Evolutionary conservation across 192 early-diverging fungal species (phyloP), one percentile per base, ranked within the genome.

Genomic region (Chytriomyces sp.): DNA sequence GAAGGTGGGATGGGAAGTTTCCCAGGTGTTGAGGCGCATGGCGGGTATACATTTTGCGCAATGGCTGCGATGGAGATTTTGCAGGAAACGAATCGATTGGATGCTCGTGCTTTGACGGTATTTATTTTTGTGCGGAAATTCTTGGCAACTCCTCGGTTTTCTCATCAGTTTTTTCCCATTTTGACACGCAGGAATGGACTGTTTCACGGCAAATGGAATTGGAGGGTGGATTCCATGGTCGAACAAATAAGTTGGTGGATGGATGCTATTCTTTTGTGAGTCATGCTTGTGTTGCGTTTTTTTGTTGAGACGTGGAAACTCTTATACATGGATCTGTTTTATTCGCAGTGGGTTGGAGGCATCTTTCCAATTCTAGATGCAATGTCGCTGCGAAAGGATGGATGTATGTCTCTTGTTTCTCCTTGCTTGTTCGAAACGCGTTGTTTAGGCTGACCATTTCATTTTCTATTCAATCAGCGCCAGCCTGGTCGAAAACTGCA

Each of bases 161-260:
- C 35, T 64, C 61, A 35, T 75, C 3, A 59, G 62, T 13, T n/a
- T n/a, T 64, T 18, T 57, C 57, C 43, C 47, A 24, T 67, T 67
- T 59, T 45, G 4, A 24, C 16, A 7, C 6, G 10, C 75, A 91
- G 86, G 79, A 83, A 50, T 99, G 96, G 96, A 84, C 92, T 62
- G 77, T 80, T 20, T 82, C 80, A 4, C 81, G 95, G 49, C 97
- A 99, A 83, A 91, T 98, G 93, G 79, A 81, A 44, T 74, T 95
- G 26, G 97, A 99, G 84, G 96, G 96, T 57, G 97, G 97, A 28
- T 99, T 97, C 77, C 94, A 94, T 68, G 97, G 97, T 6, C 85
- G 97, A 50, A 92, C 94, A 0, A 99, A 99, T 81, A 99, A 99
- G 83, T 86, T 99, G 0, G 97, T 99, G 0, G 97, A 99, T 82